A percentile compares a stretch with the other conserved stretches of the same genome.
Evolutionary conservation across 2,329 filamentous ascomycete genomes (phyloP).

Genomic region (Aureobasidium sp.): DNA sequence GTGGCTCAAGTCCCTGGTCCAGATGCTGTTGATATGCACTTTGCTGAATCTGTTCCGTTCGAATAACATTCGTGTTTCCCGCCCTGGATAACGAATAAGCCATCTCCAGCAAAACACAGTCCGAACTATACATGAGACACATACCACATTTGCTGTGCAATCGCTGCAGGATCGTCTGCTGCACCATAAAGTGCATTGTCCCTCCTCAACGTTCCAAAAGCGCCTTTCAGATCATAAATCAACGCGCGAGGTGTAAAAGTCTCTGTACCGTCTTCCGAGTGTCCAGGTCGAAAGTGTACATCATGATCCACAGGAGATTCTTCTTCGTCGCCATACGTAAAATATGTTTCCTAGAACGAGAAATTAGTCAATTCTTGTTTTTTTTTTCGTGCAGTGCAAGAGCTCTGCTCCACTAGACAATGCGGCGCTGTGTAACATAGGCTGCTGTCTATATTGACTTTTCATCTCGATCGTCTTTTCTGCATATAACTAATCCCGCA

Average conservation of each 20-base stretch:
- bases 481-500: neutral
- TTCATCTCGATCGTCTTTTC: neutral
- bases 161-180: constrained; percentile 30
- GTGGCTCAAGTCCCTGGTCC: constrained; percentile 57
- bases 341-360: constrained; percentile 77
- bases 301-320: constrained; percentile 68
- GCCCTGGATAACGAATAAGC: constrained; percentile 40
- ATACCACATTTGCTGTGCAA: constrained; percentile 31
- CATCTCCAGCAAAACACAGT: neutral
- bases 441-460: no score
- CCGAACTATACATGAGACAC: constrained; percentile 15
- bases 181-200: constrained; percentile 80
- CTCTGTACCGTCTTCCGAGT: constrained; percentile 74
- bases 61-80: constrained; percentile 58
- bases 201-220: constrained; percentile 79
- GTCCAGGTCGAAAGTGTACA: constrained; percentile 76
- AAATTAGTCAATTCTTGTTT: neutral
- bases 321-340: constrained; percentile 65
- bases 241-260: constrained; percentile 87
- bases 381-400: no score
- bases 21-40: constrained; percentile 73
- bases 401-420: no score
- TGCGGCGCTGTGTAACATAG: no score
- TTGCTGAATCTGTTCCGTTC: constrained; percentile 56
- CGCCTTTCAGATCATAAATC: constrained; percentile 91